Conservation (phyloP, 2,329 filamentous ascomycete species). For the Emericellopsis atlantica region DNA sequence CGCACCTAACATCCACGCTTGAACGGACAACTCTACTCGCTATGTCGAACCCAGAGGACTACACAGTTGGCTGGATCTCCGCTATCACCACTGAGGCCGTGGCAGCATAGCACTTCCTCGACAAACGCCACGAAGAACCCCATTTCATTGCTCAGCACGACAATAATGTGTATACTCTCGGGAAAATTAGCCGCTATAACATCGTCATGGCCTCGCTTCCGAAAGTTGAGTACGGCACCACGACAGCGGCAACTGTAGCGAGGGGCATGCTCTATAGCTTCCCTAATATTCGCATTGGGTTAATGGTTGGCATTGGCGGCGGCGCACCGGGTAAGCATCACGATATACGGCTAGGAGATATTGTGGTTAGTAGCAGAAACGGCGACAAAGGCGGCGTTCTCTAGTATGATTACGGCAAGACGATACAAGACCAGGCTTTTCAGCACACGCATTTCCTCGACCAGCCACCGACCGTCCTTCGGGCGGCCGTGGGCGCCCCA, state of each 20-base stretch:
- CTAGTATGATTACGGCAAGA: slow-evolving; percentile 1
- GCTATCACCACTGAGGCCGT: too few species aligned
- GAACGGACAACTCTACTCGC: too few species aligned
- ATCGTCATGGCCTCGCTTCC: slow-evolving; percentile 19
- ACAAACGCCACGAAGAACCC: too few species aligned
- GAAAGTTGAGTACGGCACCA: slow-evolving; percentile 11
- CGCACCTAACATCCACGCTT: too few species aligned
- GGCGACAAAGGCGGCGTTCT: slow-evolving; percentile 2
- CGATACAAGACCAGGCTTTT: background rate
- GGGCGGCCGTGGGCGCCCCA: background rate
- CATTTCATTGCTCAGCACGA: slow-evolving; percentile 1
- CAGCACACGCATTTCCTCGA: background rate
- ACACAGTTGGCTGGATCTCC: too few species aligned
- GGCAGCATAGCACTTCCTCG: too few species aligned
- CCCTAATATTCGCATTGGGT: slow-evolving; percentile 12
- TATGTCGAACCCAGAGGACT: too few species aligned
- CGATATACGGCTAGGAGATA: slow-evolving; percentile 3
- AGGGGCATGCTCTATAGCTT: slow-evolving; percentile 15
- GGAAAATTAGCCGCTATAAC: slow-evolving; percentile 17
- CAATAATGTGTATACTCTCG: slow-evolving; percentile 15
- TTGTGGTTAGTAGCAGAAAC: slow-evolving; percentile 5
- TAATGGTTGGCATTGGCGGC: slow-evolving; percentile 20
- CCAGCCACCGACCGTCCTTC: background rate
- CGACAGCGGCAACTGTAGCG: slow-evolving; percentile 11
- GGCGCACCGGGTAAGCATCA: slow-evolving; percentile 14